Base-by-base conservation (phyloP, 139 green algal genomes). In the Chlorella sp. region DNA sequence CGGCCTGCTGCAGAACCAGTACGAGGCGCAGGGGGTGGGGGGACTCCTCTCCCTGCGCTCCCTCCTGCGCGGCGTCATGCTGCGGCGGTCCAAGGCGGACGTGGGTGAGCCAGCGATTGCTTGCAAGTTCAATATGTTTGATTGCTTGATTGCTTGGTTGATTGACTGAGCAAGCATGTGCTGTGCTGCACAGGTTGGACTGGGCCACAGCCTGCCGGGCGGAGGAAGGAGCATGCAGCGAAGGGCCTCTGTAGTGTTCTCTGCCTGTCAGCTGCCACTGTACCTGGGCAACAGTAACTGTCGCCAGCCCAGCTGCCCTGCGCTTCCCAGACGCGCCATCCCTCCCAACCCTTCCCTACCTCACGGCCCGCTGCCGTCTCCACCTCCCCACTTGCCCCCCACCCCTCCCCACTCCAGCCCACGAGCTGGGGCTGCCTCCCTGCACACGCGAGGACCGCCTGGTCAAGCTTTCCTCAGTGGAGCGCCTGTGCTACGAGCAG, bases 41-140 rank as follows among this genome's bases (percentile, higher is more conserved):
- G 88, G 88, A n/a, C 88, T 93, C 84, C 91, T 93, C 26, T n/a
- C 16, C 37, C 81, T 94, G 79, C 85, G 89, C 32, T 64, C 77
- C 32, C 93, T 96, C 57, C 89, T 96, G 78, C 79, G 89, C 1
- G 91, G 91, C 28, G 88, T 96, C 69, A 94, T 96, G 91, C 93
- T 96, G 86, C 91, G 93, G 28, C 93, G 94, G 68, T 91, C 77
- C 68, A 95, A 94, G 89, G 90, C 88, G 34, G 90, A 90, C 16
- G 93, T 95, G 42, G 91, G 91, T 93, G 60, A 86, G 86, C 77
- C 36, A 60, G 76, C 76, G 34, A 9, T 19, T 1, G 1, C 36
- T 53, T 32, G 76, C 76, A 28, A 36, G 36, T 78, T 16, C 69
- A 36, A 22, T 22, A 16, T 78, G 69, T n/a, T 34, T 34, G 26